Percentiles rank a stretch among this genome's conserved stretches.
phyloP scores from a whole-genome alignment of 2,329 filamentous ascomycete species.

The Aspergillus bombycis region DNA sequence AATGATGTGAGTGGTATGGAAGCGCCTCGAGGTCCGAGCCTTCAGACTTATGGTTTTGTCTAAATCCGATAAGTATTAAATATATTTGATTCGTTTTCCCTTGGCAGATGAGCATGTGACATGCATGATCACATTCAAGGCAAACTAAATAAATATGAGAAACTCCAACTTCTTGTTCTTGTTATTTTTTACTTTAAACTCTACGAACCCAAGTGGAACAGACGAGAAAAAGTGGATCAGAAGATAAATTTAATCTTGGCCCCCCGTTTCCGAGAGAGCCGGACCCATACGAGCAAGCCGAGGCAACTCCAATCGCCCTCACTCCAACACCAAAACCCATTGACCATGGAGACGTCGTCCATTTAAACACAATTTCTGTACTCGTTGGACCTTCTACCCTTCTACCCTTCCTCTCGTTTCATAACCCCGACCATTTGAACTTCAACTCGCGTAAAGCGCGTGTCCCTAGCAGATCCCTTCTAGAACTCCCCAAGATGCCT shows the following conservation, averaged over 20 bases:
- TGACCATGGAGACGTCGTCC: background rate
- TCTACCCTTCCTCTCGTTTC: background rate
- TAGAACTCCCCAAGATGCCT: slow-evolving; percentile 3
- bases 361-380: background rate
- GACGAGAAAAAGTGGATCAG: background rate
- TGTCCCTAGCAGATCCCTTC: background rate
- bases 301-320: slow-evolving; percentile 10
- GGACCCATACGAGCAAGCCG: slow-evolving; percentile 8
- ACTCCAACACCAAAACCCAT: no score
- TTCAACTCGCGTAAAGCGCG: background rate
- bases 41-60: background rate
- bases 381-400: background rate
- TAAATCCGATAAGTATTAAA: no score
- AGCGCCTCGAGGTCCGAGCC: background rate
- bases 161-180: background rate
- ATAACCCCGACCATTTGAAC: background rate
- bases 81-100: no score
- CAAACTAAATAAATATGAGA: no score
- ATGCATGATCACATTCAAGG: no score
- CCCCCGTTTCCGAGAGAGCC: background rate
- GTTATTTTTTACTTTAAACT: background rate
- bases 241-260: background rate
- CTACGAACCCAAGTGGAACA: background rate
- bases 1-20: slow-evolving; percentile 55
- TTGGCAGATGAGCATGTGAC: no score